Evolutionary conservation across 805 yeast species (phyloP), one percentile per base, ranked within the genome.

Genomic region (Starmerella davenportii): DNA sequence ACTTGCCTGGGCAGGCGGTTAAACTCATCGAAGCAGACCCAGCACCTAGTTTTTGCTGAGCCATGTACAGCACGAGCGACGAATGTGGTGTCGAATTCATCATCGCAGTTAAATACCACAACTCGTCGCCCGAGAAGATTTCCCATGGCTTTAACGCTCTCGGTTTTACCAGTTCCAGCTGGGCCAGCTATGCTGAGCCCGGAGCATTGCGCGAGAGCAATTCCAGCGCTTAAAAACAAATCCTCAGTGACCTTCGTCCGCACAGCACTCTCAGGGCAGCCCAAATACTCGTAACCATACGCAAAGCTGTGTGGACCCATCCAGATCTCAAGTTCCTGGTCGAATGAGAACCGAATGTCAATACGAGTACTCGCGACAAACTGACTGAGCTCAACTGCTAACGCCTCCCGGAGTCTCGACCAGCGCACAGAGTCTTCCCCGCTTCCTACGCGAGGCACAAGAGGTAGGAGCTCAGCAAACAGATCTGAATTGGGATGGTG

Each of bases 121-220:
- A 82, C 94, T 69, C 73, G 70, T 41, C 72, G 66, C 5, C 96
- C 96, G 5, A 87, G 59, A 29, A 71, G 72, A 31, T 72, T 72
- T 1, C 90, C 95, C 23, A 85, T 60, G 0, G 93, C 79, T 53
- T 87, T 87, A 20, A 87, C 67, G 0, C 93, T 68, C 53, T 87
- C 96, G 0, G 96, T 87, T 53, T 87, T 87, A 46, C 96, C 96
- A 0, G 96, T 87, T 31, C 96, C 96, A 2, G 96, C 95, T 1
- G 96, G 95, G 0, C 96, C 96, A 56, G 78, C 74, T 1, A 93
- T 77, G 1, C 93, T 77, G 0, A 93, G 93, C n/a, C 96, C 96
- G 7, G 73, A 61, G 27, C 67, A 68, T 47, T 75, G 81, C 25
- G 70, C 67, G 15, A 84, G 54, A 0, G 95, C 85, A 43, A 76